Evolutionary conservation across 2,329 filamentous ascomycete genomes (phyloP).

Genomic region (Westerdykella sp.): DNA sequence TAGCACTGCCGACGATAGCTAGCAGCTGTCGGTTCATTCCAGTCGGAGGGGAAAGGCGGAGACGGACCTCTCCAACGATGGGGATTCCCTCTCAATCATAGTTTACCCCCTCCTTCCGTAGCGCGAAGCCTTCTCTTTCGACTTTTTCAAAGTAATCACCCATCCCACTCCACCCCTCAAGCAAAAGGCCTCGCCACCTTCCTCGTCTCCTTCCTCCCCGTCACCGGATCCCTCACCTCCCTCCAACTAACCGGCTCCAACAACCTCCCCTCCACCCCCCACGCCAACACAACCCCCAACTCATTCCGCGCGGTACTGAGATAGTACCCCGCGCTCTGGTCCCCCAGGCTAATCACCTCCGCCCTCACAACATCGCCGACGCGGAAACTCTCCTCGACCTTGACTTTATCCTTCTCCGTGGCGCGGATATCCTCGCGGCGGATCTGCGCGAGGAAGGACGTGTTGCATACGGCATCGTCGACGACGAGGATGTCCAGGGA

Average conservation of each 20-base stretch:
- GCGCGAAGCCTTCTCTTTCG: too few relatives aligned
- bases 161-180: background rate
- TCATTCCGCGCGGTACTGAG: constrained; percentile 88
- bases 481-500: constrained; percentile 82
- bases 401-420: constrained; percentile 92
- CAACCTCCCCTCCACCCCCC: constrained; percentile 76
- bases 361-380: constrained; percentile 89
- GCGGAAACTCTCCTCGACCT: constrained; percentile 82
- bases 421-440: constrained; percentile 86
- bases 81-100: too few relatives aligned
- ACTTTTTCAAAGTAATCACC: too few relatives aligned
- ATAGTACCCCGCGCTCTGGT: constrained; percentile 88
- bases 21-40: too few relatives aligned
- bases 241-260: constrained; percentile 96
- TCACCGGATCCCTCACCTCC: constrained; percentile 81
- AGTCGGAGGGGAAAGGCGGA: too few relatives aligned
- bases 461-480: constrained; percentile 57
- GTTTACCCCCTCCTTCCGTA: background rate
- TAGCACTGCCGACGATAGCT: too few relatives aligned
- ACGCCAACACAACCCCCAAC: constrained; percentile 87
- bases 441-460: constrained; percentile 80
- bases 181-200: constrained; percentile 88
- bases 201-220: constrained; percentile 67
- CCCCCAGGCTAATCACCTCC: constrained; percentile 81
- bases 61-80: too few relatives aligned